Base-by-base conservation (phyloP, 2,329 filamentous ascomycete species). In the Diatrype stigma region DNA sequence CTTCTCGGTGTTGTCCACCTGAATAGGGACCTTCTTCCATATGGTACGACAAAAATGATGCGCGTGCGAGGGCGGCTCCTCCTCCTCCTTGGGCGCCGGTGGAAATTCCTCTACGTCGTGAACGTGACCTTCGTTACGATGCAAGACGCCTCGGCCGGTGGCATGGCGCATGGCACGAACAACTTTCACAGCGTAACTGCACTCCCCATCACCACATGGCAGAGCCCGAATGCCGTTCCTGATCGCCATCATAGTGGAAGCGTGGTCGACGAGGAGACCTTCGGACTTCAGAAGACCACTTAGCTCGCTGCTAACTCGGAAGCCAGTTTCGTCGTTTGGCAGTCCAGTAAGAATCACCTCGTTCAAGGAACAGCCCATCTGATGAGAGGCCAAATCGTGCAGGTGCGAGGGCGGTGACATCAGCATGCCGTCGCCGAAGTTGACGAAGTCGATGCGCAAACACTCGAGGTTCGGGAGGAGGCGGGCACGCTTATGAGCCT, bases 371-470 rank as follows among this genome's bases (percentile, higher is more conserved):
- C 75, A 79, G 2, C 76, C 77, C 3, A 81, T 69, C 54, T 80
- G 77, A 52, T 81, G 77, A 16, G 74, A 75, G 3, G 77, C 72
- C n/a, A 79, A 64, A 46, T 78, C 73, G 58, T 81, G 78, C 16
- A 81, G 67, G 44, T 76, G 74, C 3, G 70, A 63, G 2, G 73
- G 75, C 1, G 76, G 73, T 49, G 69, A 74, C 2, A 71, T 70
- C 32, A 80, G 62, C 26, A 74, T 67, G 2, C 73, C 64, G 10
- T 76, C 71, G 2, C 72, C 71, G 45, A 81, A 82, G 56, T 81
- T 81, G 57, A 81, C 76, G 17, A 81, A 70, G 52, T 82, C 79
- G 32, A 82, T 70, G 34, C 78, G 74, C 38, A 81, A 63, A 17
- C 68, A 69, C 23, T 70, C 65, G 3, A 82, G 67, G 16, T 66